A percentile compares a stretch with the other conserved stretches of the same genome.
phyloP scores from a whole-genome alignment of 768 basidiomycete genomes.

The Fistulinella prunicolor region DNA sequence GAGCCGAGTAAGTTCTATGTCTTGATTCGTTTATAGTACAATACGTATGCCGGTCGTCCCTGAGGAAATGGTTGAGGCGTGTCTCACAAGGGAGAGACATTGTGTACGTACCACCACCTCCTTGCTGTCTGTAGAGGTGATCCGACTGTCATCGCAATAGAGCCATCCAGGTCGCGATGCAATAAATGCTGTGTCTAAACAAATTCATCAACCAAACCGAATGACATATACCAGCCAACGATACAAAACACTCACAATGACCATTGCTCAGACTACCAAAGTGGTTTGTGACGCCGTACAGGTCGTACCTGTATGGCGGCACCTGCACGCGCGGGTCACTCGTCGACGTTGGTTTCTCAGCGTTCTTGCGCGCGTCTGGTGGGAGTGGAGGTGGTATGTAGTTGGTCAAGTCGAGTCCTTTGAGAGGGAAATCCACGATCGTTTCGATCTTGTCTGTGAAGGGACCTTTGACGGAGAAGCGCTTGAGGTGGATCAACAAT shows the following conservation, averaged over 20 bases:
- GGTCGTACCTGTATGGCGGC: slow-evolving; percentile 90
- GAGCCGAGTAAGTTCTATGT: slow-evolving; percentile 13
- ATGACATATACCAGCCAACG: neutral
- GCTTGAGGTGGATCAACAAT: slow-evolving; percentile 87
- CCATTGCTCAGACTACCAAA: slow-evolving; percentile 92
- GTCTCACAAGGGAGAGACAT: neutral
- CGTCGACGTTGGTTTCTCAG: slow-evolving; percentile 35
- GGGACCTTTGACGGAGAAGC: slow-evolving; percentile 86
- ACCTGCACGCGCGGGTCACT: slow-evolving; percentile 72
- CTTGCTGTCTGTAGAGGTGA: slow-evolving; percentile 67
- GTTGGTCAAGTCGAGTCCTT: slow-evolving; percentile 59
- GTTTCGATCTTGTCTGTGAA: slow-evolving; percentile 98
- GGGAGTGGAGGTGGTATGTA: slow-evolving; percentile 84
- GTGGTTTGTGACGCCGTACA: slow-evolving; percentile 96
- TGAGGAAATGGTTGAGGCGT: slow-evolving; percentile 35
- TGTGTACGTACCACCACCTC: slow-evolving; percentile 73
- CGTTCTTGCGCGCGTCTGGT: slow-evolving; percentile 55
- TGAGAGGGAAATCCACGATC: slow-evolving; percentile 84
- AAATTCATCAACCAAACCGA: neutral
- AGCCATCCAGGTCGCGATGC: slow-evolving; percentile 86
- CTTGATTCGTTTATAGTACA: slow-evolving; percentile 71
- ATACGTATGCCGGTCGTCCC: slow-evolving; percentile 69
- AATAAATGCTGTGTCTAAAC: slow-evolving; percentile 89
- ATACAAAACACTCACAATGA: slow-evolving; percentile 68
- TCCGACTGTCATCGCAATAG: slow-evolving; percentile 91